These are phyloP conservation scores for Melampsora americana DNA, from an alignment of 1,284 basidiomycete genomes.

Conservation along the genomic window DNA sequence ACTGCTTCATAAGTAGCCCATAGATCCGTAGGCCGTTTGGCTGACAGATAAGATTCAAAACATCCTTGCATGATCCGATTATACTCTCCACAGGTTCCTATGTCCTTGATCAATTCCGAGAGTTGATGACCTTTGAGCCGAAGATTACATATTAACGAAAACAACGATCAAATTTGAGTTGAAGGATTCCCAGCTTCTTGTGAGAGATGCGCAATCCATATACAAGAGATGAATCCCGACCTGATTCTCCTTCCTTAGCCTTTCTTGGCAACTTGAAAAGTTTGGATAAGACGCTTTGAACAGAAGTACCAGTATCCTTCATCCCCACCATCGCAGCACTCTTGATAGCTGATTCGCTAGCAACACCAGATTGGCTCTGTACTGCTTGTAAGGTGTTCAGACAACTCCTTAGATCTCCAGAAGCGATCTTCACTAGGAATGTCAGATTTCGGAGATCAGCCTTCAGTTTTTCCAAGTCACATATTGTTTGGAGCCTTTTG, in stretches of 20 bases:
- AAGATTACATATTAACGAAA: constrained; percentile 56
- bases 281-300: constrained; percentile 69
- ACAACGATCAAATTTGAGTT: constrained; percentile 52
- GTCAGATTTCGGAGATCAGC: constrained; percentile 78
- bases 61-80: constrained; percentile 80
- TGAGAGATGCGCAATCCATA: not conserved
- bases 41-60: constrained; percentile 85
- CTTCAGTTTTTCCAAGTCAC: constrained; percentile 71
- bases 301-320: constrained; percentile 77
- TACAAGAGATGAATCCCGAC: constrained; percentile 57
- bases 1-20: constrained; percentile 71
- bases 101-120: constrained; percentile 67
- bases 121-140: constrained; percentile 70
- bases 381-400: constrained; percentile 95
- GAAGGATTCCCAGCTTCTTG: not conserved
- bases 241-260: constrained; percentile 63
- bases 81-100: constrained; percentile 78
- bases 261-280: constrained; percentile 72
- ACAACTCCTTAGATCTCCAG: constrained; percentile 88
- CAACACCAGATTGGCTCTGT: constrained; percentile 67
- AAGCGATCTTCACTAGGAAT: constrained; percentile 77
- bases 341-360: constrained; percentile 73
- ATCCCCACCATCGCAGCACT: constrained; percentile 71
- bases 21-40: constrained; percentile 70
- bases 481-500: constrained; percentile 80